A percentile compares a stretch with the other conserved stretches of the same genome.
Evolutionary conservation across 2,329 filamentous ascomycete species (phyloP).

Genomic region (Cryphonectria nitschkei): DNA sequence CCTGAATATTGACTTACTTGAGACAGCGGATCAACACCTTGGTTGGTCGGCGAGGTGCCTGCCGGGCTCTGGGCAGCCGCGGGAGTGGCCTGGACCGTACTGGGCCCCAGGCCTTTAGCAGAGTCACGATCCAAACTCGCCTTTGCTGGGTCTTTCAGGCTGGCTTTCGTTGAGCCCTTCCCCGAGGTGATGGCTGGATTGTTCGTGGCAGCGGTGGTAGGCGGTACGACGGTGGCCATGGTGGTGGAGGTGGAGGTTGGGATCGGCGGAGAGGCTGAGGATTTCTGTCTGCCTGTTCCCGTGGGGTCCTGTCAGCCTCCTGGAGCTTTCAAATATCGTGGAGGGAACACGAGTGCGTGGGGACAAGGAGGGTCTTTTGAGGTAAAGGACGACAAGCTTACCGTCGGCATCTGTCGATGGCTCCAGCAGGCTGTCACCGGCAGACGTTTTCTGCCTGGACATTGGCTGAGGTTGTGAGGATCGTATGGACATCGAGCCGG

Average conservation of each 20-base stretch:
- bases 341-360: background rate
- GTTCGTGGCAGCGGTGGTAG: slow-evolving; percentile 15
- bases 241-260: slow-evolving; percentile 13
- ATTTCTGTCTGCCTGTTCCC: slow-evolving; percentile 19
- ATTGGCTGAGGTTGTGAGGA: slow-evolving; percentile 26
- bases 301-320: slow-evolving; percentile 17
- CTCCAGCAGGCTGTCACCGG: slow-evolving; percentile 9
- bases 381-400: slow-evolving; percentile 5
- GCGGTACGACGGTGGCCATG: slow-evolving; percentile 16
- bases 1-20: slow-evolving; percentile 20
- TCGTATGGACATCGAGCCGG: slow-evolving; percentile 29
- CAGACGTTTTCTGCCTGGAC: slow-evolving; percentile 5
- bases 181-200: slow-evolving; percentile 3
- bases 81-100: slow-evolving; percentile 8
- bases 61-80: slow-evolving; percentile 3
- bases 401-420: slow-evolving; percentile 9
- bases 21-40: slow-evolving; percentile 28
- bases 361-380: background rate
- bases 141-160: slow-evolving; percentile 17
- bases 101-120: slow-evolving; percentile 9
- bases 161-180: background rate
- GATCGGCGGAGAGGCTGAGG: slow-evolving; percentile 11
- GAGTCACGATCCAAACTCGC: slow-evolving; percentile 14
- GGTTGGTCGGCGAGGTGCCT: slow-evolving; percentile 13
- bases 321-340: background rate